Evolutionary conservation across 768 basidiomycete species (phyloP).

Genomic region (Basidioascus undulatus): DNA sequence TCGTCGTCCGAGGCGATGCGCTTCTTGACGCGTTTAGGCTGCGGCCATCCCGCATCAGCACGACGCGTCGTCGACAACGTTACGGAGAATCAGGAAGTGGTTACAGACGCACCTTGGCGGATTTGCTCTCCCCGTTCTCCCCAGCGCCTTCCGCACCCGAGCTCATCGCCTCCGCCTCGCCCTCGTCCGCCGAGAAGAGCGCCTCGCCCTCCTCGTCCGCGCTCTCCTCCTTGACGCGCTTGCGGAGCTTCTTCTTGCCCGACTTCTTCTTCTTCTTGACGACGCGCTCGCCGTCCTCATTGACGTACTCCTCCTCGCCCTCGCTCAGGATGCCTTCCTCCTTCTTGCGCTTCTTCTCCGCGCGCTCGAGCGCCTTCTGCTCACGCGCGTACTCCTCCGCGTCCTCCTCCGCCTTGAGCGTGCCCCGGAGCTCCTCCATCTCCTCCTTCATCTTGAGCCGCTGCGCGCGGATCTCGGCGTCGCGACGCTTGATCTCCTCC

Average conservation of each 20-base stretch:
- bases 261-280: constrained; percentile 6
- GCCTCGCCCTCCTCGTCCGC: constrained; percentile 1
- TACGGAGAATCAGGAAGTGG: too few relatives aligned
- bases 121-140: too few relatives aligned
- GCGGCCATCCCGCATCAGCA: too few relatives aligned
- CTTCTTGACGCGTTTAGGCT: too few relatives aligned
- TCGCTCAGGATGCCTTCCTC: constrained; percentile 5
- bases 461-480: constrained; percentile 55
- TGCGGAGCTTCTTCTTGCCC: constrained; percentile 6
- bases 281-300: background rate
- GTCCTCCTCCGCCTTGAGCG: constrained; percentile 3
- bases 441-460: constrained; percentile 45
- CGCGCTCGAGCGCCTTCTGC: constrained; percentile 11
- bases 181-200: too few relatives aligned
- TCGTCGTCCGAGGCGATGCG: too few relatives aligned
- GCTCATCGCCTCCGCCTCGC: too few relatives aligned
- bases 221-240: constrained; percentile 25
- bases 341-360: constrained; percentile 27
- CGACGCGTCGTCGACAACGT: too few relatives aligned
- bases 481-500: constrained; percentile 41
- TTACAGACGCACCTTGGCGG: too few relatives aligned
- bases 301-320: constrained; percentile 4
- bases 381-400: constrained; percentile 5
- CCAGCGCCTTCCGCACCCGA: too few relatives aligned
- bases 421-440: background rate